phyloP scores from a whole-genome alignment of 768 basidiomycete species.

The Boletus vinaceobasis region DNA sequence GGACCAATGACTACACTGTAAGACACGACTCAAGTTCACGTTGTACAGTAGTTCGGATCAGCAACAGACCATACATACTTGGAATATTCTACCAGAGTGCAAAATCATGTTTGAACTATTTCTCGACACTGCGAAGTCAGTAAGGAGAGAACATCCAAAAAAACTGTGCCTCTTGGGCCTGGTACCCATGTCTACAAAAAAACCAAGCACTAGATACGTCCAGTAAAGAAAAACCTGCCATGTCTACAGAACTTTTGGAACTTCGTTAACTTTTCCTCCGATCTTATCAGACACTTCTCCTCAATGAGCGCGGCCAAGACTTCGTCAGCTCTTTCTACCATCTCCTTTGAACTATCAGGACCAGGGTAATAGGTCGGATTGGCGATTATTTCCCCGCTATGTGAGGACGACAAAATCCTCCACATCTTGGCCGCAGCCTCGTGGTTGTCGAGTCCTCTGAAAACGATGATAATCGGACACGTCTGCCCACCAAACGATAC shows the following conservation, averaged over 20 bases:
- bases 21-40: too few relatives aligned
- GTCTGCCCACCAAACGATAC: conserved; percentile 15
- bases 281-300: conserved; percentile 18
- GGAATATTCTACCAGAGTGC: too few relatives aligned
- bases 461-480: conserved; percentile 22
- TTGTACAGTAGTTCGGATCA: too few relatives aligned
- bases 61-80: too few relatives aligned
- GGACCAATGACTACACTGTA: not conserved
- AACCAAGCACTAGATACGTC: conserved; percentile 7
- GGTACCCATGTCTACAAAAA: not conserved
- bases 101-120: too few relatives aligned
- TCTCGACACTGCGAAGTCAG: too few relatives aligned
- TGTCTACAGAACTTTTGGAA: conserved; percentile 20
- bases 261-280: conserved; percentile 17
- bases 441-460: conserved; percentile 15
- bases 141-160: too few relatives aligned
- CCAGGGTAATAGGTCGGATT: conserved; percentile 21
- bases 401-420: conserved; percentile 12
- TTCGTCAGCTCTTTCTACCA: conserved; percentile 16
- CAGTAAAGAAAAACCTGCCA: conserved; percentile 13
- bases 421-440: conserved; percentile 15
- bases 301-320: conserved; percentile 17
- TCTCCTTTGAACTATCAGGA: conserved; percentile 7
- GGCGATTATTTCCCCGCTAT: conserved; percentile 14
- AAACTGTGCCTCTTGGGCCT: too few relatives aligned